A percentile compares a stretch with the other conserved stretches of the same genome.
Conservation (phyloP, 148 eudicot genomes). For the Agrostemma githago region DNA sequence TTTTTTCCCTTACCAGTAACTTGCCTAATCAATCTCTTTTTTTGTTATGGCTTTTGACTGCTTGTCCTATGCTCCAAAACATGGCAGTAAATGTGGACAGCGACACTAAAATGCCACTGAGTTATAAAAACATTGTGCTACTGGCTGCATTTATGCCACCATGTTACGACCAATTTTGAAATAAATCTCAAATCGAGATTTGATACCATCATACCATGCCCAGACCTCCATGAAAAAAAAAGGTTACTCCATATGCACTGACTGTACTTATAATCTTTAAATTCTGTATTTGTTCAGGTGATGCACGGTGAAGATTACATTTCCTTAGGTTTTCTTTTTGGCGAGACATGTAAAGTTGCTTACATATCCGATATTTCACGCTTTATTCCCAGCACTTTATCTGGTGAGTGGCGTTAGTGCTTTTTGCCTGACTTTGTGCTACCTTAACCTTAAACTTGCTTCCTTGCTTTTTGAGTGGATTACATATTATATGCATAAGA, state of each 20-base stretch:
- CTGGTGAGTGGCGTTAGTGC: conserved; percentile 41
- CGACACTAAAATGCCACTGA: background rate
- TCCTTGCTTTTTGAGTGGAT: background rate
- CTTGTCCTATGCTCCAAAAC: background rate
- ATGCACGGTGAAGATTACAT: conserved; percentile 99
- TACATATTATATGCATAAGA: background rate
- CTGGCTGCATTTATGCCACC: background rate
- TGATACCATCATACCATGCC: background rate
- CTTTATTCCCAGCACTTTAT: conserved; percentile 65
- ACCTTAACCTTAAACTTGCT: background rate
- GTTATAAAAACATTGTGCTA: background rate
- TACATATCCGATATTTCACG: conserved; percentile 94
- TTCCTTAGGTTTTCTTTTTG: conserved; percentile 81
- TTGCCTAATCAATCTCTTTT: conserved; percentile 27
- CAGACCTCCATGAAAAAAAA: background rate
- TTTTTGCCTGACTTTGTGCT: background rate
- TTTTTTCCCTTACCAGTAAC: conserved; percentile 58
- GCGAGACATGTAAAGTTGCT: conserved; percentile 71
- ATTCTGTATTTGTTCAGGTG: conserved; percentile 39
- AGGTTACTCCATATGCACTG: background rate
- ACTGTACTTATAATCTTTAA: conserved; percentile 5
- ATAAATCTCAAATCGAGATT: background rate
- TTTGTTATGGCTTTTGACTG: background rate
- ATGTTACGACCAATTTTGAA: background rate
- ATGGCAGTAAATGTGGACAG: background rate